Evolutionary conservation across 208 protist genomes (phyloP).

Genomic region (Novymonas esmeraldas): DNA sequence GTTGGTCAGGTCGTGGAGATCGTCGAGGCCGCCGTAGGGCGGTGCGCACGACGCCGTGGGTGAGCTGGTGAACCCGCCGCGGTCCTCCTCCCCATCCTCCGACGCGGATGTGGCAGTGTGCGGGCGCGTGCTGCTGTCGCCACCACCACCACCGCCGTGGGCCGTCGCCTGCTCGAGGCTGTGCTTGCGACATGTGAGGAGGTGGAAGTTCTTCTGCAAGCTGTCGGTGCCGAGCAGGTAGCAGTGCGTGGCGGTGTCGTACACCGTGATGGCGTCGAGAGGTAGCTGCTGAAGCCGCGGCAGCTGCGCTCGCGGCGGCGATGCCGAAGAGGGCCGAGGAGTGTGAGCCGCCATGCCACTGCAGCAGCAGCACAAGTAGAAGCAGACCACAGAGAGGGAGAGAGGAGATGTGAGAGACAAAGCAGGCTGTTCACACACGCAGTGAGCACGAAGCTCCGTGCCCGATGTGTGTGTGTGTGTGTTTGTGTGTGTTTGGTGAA

Average conservation of each 20-base stretch:
- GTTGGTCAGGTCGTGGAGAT: constrained; percentile 26
- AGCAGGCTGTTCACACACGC: background rate
- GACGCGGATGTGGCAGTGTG: background rate
- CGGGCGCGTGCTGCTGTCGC: constrained; percentile 4
- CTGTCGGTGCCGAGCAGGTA: constrained; percentile 61
- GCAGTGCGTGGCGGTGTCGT: constrained; percentile 55
- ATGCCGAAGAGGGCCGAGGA: background rate
- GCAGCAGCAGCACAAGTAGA: background rate
- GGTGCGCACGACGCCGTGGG: background rate
- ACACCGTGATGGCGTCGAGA: constrained; percentile 52
- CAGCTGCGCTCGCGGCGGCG: constrained; percentile 20
- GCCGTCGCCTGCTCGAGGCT: constrained; percentile 7
- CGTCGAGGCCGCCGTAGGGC: background rate
- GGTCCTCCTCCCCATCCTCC: constrained; percentile 3
- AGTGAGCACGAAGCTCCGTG: too few relatives aligned
- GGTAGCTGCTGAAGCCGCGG: constrained; percentile 19
- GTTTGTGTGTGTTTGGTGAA: background rate
- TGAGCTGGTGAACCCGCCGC: background rate
- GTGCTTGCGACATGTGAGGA: constrained; percentile 29
- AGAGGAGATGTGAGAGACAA: background rate
- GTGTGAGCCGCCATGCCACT: background rate
- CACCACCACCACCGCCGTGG: background rate
- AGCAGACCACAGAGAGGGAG: background rate
- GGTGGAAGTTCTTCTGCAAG: constrained; percentile 25
- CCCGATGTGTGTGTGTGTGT: background rate